phyloP scores from a whole-genome alignment of 306 rosid species.

The Quercus berberidifolia region DNA sequence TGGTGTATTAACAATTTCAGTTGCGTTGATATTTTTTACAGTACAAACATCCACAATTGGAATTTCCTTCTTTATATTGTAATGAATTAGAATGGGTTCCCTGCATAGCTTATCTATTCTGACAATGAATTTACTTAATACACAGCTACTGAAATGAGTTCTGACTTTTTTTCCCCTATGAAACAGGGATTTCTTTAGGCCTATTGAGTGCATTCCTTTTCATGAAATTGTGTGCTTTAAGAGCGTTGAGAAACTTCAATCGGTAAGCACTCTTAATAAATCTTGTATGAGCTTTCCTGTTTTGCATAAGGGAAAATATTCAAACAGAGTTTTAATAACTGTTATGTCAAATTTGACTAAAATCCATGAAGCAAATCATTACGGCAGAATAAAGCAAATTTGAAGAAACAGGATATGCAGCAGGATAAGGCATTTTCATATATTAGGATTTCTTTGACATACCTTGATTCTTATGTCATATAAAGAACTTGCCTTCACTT shows the following conservation, averaged over 20 bases:
- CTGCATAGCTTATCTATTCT: not conserved
- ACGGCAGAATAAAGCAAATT: not conserved
- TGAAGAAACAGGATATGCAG: not conserved
- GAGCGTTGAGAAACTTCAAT: conserved; percentile 75
- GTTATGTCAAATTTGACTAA: not conserved
- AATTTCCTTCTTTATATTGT: not conserved
- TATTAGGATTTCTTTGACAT: not conserved
- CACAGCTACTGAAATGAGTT: conserved; percentile 1
- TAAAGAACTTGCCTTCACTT: not conserved
- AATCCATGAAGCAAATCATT: not conserved
- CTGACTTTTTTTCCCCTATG: conserved; percentile 24
- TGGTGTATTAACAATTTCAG: not conserved
- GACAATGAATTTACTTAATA: conserved; percentile 1
- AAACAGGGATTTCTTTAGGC: conserved; percentile 67
- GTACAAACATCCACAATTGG: conserved; percentile 10
- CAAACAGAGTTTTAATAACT: not conserved
- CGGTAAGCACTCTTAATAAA: conserved; percentile 52
- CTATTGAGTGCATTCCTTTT: conserved; percentile 63
- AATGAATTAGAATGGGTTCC: not conserved
- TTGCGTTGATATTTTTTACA: conserved; percentile 5
- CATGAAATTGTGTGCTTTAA: conserved; percentile 79
- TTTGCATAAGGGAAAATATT: not conserved
- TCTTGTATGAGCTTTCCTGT: conserved; percentile 2
- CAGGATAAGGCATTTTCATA: not conserved
- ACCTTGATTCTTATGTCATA: not conserved